A percentile compares a stretch with the other conserved stretches of the same genome.
These are phyloP conservation scores for Chaetothyriales sp. DNA, from an alignment of 2,329 filamentous ascomycete genomes.

Conservation along the genomic window DNA sequence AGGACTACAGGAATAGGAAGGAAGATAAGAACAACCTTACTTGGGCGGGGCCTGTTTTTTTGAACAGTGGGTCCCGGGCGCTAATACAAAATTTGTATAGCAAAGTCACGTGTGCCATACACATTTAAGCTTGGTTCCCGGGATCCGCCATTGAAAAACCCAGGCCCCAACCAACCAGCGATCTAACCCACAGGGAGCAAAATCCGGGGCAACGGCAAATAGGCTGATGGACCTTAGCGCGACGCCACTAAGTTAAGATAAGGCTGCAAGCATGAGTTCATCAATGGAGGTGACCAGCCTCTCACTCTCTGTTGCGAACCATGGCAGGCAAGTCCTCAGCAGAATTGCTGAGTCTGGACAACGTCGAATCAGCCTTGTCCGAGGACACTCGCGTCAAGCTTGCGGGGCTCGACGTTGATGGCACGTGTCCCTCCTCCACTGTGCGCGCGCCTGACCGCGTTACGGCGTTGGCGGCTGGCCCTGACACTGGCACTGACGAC, in stretches of 20 bases:
- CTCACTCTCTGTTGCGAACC: background rate
- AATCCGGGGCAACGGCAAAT: background rate
- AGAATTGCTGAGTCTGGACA: constrained; percentile 38
- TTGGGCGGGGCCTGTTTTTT: no score
- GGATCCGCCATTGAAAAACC: no score
- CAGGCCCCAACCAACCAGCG: no score
- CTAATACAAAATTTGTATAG: no score
- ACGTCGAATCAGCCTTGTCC: constrained; percentile 52
- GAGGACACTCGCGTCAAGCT: constrained; percentile 72
- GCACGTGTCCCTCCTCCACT: constrained; percentile 23
- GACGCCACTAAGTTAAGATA: background rate
- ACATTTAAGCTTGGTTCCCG: no score
- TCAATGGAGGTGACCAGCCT: background rate
- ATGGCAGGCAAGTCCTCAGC: background rate
- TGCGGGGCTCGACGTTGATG: constrained; percentile 76
- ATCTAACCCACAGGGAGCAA: background rate
- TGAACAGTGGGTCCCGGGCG: no score
- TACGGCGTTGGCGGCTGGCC: background rate
- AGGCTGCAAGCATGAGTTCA: background rate
- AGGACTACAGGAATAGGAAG: background rate
- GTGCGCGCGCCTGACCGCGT: background rate
- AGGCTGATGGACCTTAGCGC: background rate
- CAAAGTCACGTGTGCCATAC: no score
- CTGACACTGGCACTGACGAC: background rate
- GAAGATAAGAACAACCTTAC: no score